A percentile compares a stretch with the other conserved stretches of the same genome.
Conservation (phyloP, 2,329 filamentous ascomycete genomes). For the Aspergillus tamarii region DNA sequence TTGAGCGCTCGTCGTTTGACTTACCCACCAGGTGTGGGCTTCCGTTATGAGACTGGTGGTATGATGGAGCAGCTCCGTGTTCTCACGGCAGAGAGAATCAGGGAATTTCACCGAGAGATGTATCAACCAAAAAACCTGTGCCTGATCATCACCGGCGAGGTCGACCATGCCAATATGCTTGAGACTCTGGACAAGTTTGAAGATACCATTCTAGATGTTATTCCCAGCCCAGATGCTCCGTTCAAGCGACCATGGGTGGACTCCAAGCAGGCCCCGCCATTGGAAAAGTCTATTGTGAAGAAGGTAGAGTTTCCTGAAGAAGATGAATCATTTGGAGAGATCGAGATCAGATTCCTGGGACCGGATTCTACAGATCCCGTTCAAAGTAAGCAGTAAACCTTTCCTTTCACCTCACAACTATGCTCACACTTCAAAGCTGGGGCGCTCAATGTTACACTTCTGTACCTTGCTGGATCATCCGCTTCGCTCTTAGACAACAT, state of each 20-base stretch:
- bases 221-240: conserved; percentile 72
- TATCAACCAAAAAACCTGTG: conserved; percentile 97
- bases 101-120: conserved; percentile 94
- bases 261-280: conserved; percentile 73
- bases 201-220: conserved; percentile 77
- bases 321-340: conserved; percentile 89
- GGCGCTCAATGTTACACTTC: conserved; percentile 77
- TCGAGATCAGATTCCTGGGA: conserved; percentile 83
- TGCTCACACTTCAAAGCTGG: conserved; percentile 49
- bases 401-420: neutral
- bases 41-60: conserved; percentile 96
- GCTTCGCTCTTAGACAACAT: conserved; percentile 89
- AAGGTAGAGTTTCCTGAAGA: conserved; percentile 93
- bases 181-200: conserved; percentile 86
- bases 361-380: conserved; percentile 75
- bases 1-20: conserved; percentile 76
- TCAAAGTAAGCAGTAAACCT: conserved; percentile 47
- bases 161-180: conserved; percentile 79
- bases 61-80: conserved; percentile 91
- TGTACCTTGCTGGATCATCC: conserved; percentile 90
- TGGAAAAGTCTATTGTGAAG: conserved; percentile 73
- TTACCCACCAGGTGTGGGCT: conserved; percentile 88
- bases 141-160: conserved; percentile 86
- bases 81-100: conserved; percentile 84
- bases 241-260: conserved; percentile 93